Conservation (phyloP, 805 yeast species). For the Lipomyces lipofer region DNA sequence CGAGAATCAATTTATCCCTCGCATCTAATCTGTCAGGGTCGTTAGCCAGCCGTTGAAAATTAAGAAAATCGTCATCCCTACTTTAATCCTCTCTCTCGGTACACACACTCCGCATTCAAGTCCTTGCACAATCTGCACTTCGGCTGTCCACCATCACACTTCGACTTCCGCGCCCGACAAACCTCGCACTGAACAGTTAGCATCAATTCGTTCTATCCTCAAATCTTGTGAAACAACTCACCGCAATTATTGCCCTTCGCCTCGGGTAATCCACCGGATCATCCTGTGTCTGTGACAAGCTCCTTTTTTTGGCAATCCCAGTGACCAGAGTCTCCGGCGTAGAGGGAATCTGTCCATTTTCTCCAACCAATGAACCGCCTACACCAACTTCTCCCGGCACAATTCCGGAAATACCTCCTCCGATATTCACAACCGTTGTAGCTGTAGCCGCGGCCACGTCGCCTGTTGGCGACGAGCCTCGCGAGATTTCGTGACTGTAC, state of each 20-base stretch:
- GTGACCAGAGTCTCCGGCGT: too few species aligned
- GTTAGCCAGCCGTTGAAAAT: background rate
- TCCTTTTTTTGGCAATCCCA: background rate
- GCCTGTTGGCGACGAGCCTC: constrained; percentile 1
- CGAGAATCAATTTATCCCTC: constrained; percentile 15
- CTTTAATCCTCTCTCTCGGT: constrained; percentile 21
- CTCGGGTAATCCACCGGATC: constrained; percentile 18
- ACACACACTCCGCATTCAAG: constrained; percentile 25
- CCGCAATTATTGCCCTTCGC: constrained; percentile 22
- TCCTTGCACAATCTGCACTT: constrained; percentile 22
- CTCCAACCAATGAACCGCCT: too few species aligned
- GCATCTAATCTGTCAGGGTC: constrained; percentile 16
- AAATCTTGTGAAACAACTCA: background rate
- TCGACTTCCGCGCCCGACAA: constrained; percentile 23
- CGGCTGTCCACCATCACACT: constrained; percentile 27
- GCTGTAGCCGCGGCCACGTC: background rate
- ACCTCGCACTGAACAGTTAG: constrained; percentile 13
- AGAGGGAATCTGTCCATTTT: too few species aligned
- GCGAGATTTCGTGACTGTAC: background rate
- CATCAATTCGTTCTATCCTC: background rate
- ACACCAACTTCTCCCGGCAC: background rate
- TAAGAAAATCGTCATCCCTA: background rate
- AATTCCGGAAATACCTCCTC: background rate
- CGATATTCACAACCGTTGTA: too few species aligned
- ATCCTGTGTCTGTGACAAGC: constrained; percentile 4